Conservation (phyloP, 169 alveolate species). For the Neospora caninum region DNA sequence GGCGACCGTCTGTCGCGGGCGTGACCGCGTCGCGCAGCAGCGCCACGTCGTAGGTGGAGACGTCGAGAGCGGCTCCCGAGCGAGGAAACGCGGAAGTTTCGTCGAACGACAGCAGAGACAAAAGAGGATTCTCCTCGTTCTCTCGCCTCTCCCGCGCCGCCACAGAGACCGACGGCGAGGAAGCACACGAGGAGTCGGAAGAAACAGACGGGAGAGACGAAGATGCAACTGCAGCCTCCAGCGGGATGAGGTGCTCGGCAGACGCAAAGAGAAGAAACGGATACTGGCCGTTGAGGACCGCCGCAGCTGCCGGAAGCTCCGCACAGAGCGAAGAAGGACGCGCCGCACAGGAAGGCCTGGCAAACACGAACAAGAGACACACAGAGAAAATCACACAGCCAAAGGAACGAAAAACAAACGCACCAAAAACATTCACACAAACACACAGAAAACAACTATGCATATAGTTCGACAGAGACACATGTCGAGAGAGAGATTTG, state of each 20-base stretch:
- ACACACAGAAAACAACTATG: background rate
- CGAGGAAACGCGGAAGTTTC: background rate
- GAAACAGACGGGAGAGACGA: background rate
- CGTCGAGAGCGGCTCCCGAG: background rate
- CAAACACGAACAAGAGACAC: too few relatives aligned
- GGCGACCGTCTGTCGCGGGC: background rate
- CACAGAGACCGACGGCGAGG: too few relatives aligned
- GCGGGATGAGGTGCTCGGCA: background rate
- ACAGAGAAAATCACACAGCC: too few relatives aligned
- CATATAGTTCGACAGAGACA: background rate
- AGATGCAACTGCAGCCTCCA: background rate
- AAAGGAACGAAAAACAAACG: too few relatives aligned
- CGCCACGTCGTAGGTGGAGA: background rate
- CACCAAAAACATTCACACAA: background rate
- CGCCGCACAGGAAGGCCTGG: background rate
- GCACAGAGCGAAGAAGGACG: background rate
- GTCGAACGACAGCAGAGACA: background rate
- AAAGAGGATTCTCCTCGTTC: background rate
- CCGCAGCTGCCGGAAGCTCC: background rate
- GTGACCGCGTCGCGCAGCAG: background rate
- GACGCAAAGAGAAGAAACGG: conserved; percentile 3
- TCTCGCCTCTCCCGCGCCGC: background rate
- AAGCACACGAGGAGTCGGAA: background rate
- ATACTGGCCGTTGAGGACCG: background rate
- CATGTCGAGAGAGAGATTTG: too few relatives aligned